A percentile compares a stretch with the other conserved stretches of the same genome.
phyloP scores from a whole-genome alignment of 108 stramenopile species.

The Epithemia pelagica region DNA sequence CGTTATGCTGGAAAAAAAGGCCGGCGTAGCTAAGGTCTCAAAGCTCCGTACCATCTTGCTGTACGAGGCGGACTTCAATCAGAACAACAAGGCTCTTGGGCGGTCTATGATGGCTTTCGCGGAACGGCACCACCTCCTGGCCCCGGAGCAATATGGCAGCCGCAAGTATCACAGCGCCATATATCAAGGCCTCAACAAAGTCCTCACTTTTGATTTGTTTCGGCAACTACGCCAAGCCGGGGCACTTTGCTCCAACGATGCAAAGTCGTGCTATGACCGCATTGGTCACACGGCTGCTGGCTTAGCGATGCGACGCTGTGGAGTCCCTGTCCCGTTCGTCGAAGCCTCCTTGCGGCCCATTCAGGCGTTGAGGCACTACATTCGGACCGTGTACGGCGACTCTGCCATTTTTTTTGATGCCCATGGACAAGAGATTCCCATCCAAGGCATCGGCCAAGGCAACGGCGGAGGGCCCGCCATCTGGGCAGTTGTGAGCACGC shows the following conservation, averaged over 20 bases:
- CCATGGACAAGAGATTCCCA: not conserved
- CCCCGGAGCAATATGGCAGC: slow-evolving; percentile 4
- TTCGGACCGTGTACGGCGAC: slow-evolving; percentile 13
- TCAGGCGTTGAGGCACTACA: slow-evolving; percentile 10
- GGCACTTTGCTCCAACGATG: slow-evolving; percentile 14
- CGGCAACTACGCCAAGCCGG: not conserved
- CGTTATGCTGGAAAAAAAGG: slow-evolving; percentile 14
- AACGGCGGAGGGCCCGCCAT: slow-evolving; percentile 28
- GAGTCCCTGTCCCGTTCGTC: not conserved
- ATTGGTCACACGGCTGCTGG: slow-evolving; percentile 13
- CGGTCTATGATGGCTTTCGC: slow-evolving; percentile 7
- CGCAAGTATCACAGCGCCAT: not conserved
- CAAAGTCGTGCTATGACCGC: slow-evolving; percentile 16
- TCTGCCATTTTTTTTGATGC: not conserved
- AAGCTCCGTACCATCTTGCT: slow-evolving; percentile 9
- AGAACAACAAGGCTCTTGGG: slow-evolving; percentile 4
- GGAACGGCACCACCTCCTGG: not conserved
- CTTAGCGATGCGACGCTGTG: slow-evolving; percentile 11
- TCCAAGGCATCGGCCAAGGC: slow-evolving; percentile 25
- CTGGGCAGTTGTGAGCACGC: slow-evolving; percentile 24
- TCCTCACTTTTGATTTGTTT: slow-evolving; percentile 6
- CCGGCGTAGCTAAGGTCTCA: not conserved
- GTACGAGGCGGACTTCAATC: slow-evolving; percentile 11
- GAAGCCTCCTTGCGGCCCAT: slow-evolving; percentile 4
- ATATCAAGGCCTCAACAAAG: slow-evolving; percentile 1